phyloP scores from a whole-genome alignment of 2,329 filamentous ascomycete genomes.

The Herpotrichia juniperi region DNA sequence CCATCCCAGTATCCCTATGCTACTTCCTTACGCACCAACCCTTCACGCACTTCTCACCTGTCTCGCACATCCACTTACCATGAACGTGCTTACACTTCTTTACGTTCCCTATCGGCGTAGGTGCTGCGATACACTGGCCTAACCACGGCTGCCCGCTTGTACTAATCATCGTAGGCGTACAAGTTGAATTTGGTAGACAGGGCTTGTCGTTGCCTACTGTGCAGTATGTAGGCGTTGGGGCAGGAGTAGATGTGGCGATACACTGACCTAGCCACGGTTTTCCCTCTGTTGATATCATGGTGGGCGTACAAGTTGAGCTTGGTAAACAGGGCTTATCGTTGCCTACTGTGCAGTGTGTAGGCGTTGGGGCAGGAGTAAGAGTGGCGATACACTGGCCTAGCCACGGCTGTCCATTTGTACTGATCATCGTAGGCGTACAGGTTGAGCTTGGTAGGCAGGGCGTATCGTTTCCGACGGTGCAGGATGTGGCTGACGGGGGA shows the following conservation, averaged over 20 bases:
- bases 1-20: too few species aligned
- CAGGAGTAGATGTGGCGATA: conserved; percentile 5
- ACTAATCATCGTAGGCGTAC: conserved; percentile 7
- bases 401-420: conserved; percentile 6
- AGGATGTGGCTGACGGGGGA: conserved; percentile 1
- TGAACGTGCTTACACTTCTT: too few species aligned
- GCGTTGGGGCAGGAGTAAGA: conserved; percentile 2
- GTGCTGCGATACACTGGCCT: conserved; percentile 2
- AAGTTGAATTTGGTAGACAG: conserved; percentile 1
- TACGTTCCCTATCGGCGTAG: too few species aligned
- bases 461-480: conserved; percentile 9
- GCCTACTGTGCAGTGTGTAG: conserved; percentile 9
- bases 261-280: conserved; percentile 10
- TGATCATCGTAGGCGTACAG: conserved; percentile 9
- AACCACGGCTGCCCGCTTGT: background rate
- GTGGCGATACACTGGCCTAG: conserved; percentile 6
- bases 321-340: conserved; percentile 2
- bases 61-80: too few species aligned
- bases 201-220: conserved; percentile 10
- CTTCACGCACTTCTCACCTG: too few species aligned
- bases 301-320: conserved; percentile 8
- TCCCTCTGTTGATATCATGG: conserved; percentile 2
- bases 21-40: too few species aligned
- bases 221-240: conserved; percentile 5
- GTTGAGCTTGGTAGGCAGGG: conserved; percentile 4